phyloP scores from a whole-genome alignment of 176 grass and related monocot species.

The Thinopyrum elongatum region DNA sequence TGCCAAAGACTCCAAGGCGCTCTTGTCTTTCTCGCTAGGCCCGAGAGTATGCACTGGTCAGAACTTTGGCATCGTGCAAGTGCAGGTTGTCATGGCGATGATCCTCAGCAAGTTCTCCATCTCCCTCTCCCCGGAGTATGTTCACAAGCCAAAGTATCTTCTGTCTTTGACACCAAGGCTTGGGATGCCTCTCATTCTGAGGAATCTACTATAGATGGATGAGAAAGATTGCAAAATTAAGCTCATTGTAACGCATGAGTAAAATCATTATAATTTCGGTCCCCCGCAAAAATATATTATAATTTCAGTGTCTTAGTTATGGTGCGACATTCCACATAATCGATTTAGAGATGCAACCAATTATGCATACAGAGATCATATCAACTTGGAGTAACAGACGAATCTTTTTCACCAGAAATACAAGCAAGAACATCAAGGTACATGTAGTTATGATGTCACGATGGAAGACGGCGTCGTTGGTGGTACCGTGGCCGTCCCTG shows the following conservation, averaged over 20 bases:
- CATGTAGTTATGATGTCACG: no score
- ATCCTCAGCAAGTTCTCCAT: conserved; percentile 55
- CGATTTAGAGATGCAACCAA: no score
- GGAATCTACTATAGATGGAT: not conserved
- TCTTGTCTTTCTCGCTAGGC: conserved; percentile 49
- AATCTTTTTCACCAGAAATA: no score
- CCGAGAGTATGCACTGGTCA: conserved; percentile 48
- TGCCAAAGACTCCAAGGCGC: conserved; percentile 31
- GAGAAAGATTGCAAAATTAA: not conserved
- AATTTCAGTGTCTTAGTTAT: no score
- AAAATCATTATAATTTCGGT: no score
- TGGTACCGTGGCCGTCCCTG: no score
- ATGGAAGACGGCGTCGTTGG: no score
- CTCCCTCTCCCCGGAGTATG: conserved; percentile 44
- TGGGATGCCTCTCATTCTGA: conserved; percentile 47
- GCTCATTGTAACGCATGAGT: not conserved
- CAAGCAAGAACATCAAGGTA: no score
- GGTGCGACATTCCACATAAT: no score
- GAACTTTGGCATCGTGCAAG: conserved; percentile 52
- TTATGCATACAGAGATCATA: no score
- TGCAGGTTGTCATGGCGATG: conserved; percentile 38
- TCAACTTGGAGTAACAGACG: no score
- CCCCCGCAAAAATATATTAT: no score
- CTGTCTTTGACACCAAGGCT: conserved; percentile 29
- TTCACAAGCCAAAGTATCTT: conserved; percentile 35